Evolutionary conservation across 2,329 filamentous ascomycete genomes (phyloP).

Genomic region (Neoarthrinium moseri): DNA sequence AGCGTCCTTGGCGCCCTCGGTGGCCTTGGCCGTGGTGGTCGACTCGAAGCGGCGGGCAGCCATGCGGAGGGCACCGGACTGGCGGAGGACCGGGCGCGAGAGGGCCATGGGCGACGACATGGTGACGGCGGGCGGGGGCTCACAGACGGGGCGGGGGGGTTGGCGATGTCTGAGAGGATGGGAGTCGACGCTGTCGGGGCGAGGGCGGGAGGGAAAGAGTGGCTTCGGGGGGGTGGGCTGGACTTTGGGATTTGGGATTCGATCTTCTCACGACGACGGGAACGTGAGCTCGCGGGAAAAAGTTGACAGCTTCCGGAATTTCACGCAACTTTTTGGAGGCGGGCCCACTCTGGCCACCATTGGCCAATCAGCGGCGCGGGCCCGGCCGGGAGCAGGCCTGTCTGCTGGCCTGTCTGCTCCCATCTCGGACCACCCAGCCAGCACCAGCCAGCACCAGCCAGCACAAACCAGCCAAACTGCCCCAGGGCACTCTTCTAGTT

Average conservation of each 20-base stretch:
- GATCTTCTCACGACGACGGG: not conserved
- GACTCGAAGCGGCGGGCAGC: slow-evolving; percentile 61
- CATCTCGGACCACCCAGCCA: too few species aligned
- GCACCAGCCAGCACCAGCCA: too few species aligned
- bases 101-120: slow-evolving; percentile 27
- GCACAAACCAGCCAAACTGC: too few species aligned
- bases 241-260: slow-evolving; percentile 18
- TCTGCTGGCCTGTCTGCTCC: not conserved
- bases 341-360: not conserved
- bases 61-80: slow-evolving; percentile 29
- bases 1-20: slow-evolving; percentile 30
- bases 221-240: slow-evolving; percentile 15
- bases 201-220: slow-evolving; percentile 20
- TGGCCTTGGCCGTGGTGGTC: slow-evolving; percentile 47
- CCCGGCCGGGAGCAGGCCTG: not conserved
- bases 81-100: slow-evolving; percentile 31
- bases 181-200: slow-evolving; percentile 18
- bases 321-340: slow-evolving; percentile 6
- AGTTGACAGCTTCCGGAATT: slow-evolving; percentile 10
- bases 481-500: too few species aligned
- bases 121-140: slow-evolving; percentile 11
- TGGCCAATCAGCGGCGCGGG: slow-evolving; percentile 5
- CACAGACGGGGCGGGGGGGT: not conserved
- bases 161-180: slow-evolving; percentile 10
- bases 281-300: slow-evolving; percentile 5